These are phyloP conservation scores for Byssothecium circinans DNA, from an alignment of 2,329 filamentous ascomycete species.

Conservation along the genomic window DNA sequence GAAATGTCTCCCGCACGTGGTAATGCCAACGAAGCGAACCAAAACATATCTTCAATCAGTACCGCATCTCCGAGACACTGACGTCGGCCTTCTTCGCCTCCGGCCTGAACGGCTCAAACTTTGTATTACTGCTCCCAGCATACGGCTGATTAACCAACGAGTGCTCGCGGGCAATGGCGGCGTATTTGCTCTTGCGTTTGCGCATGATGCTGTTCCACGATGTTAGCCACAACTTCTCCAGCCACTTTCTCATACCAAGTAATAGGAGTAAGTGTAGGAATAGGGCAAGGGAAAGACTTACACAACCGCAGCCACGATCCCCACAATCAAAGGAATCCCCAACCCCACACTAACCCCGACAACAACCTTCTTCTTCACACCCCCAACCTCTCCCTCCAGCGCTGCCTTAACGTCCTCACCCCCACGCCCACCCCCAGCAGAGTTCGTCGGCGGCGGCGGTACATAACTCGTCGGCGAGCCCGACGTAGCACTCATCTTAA, in stretches of 20 bases:
- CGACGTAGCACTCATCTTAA: constrained; percentile 43
- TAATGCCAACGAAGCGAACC: too few relatives aligned
- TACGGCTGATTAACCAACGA: background rate
- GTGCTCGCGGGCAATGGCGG: background rate
- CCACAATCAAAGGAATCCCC: constrained; percentile 46
- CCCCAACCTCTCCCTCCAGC: constrained; percentile 29
- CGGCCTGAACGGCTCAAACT: too few relatives aligned
- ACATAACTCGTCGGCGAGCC: constrained; percentile 52
- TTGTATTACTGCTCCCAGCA: too few relatives aligned
- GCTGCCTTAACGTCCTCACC: background rate
- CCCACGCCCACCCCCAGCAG: background rate
- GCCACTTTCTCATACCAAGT: too few relatives aligned
- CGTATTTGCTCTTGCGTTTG: background rate
- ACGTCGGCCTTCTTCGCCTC: too few relatives aligned
- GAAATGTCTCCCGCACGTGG: too few relatives aligned
- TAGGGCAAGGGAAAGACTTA: background rate
- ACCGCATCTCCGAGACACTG: too few relatives aligned
- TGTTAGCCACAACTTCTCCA: too few relatives aligned
- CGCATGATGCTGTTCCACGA: too few relatives aligned
- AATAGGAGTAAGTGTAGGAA: background rate
- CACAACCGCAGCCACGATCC: constrained; percentile 14
- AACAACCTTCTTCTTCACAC: constrained; percentile 51
- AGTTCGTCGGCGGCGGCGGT: constrained; percentile 32
- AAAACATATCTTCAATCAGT: too few relatives aligned
- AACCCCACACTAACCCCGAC: constrained; percentile 54